Base-by-base conservation (phyloP, 1,139 yeast genomes). In the Debaryomyces nepalensis region DNA sequence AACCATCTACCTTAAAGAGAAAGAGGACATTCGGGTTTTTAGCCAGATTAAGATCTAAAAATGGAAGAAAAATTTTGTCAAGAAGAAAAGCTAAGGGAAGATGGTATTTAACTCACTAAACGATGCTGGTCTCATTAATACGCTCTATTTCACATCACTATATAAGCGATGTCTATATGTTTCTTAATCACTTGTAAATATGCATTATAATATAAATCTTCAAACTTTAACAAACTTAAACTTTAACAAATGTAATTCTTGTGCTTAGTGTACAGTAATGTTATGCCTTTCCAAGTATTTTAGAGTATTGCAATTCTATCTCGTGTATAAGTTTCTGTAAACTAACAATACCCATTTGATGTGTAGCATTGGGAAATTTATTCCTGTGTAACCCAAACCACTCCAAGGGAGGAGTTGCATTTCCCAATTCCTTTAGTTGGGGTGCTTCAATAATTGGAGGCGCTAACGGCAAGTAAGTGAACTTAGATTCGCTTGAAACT, bases 351-450 rank as follows among this genome's bases (percentile, higher is more conserved):
- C 84, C 82, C 46, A 80, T 67, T 59, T 88, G 93, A 57, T 93
- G 97, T 0, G 96, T 86, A 42, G 87, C 75, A 38, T 86, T 83
- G 0, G 99, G 99, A 51, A 93, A 81, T 51, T 83, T 81, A 53
- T 84, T 80, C 52, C 98, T 74, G 59, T 93, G 95, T 23, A 93
- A 73, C 1, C 99, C 99, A 67, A 93, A 87, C 99, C 99, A 93
- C 61, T 93, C 98, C 48, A 93, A 68, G 2, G 99, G 98, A 1
- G 99, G 99, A 0, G 99, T 93, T 1, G 97, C 98, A 64, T 87
- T 93, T 22, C 98, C 98, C 57, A 93, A 73, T 57, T 93, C 98
- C 55, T 83, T 82, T 53, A 93, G 70, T 54, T 85, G 95, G 1
- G 98, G 98, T 18, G 93, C 88, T 48, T 87, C 95, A 35, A 93